A percentile compares a stretch with the other conserved stretches of the same genome.
phyloP scores from a whole-genome alignment of 768 basidiomycete species.

The Leccinum disarticulatum region DNA sequence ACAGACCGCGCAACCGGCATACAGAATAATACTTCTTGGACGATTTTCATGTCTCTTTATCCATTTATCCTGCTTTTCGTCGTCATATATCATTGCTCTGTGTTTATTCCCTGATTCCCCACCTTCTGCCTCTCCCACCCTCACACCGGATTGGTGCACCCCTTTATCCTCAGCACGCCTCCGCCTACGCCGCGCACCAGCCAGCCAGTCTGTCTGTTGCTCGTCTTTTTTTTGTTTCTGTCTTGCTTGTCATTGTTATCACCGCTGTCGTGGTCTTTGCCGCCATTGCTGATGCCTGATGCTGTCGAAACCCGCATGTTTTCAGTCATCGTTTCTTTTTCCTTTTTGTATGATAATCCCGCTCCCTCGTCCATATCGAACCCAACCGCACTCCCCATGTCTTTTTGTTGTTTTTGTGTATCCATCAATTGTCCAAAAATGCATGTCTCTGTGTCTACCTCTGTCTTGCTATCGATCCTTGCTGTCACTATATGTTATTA shows the following conservation, averaged over 20 bases:
- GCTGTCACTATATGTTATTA: background rate
- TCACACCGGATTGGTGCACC: background rate
- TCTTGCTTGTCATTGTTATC: background rate
- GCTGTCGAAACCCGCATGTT: background rate
- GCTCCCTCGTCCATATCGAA: background rate
- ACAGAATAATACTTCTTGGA: background rate
- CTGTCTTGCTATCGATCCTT: background rate
- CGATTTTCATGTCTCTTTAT: background rate
- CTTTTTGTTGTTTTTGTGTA: background rate
- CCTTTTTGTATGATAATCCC: background rate
- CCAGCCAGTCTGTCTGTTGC: background rate
- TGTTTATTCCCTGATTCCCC: conserved; percentile 11
- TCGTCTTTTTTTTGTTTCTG: background rate
- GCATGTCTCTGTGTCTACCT: background rate
- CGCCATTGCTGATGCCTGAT: background rate
- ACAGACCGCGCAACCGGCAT: background rate
- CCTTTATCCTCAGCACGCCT: background rate
- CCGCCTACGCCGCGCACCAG: background rate
- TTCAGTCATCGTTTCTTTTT: background rate
- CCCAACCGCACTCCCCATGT: background rate
- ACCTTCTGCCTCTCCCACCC: background rate
- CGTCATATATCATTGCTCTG: conserved; percentile 16
- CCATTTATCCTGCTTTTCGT: conserved; percentile 7
- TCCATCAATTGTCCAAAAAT: background rate
- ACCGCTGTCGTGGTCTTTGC: background rate